Base-by-base conservation (phyloP, 345 rosid species). In the Carallia brachiata region DNA sequence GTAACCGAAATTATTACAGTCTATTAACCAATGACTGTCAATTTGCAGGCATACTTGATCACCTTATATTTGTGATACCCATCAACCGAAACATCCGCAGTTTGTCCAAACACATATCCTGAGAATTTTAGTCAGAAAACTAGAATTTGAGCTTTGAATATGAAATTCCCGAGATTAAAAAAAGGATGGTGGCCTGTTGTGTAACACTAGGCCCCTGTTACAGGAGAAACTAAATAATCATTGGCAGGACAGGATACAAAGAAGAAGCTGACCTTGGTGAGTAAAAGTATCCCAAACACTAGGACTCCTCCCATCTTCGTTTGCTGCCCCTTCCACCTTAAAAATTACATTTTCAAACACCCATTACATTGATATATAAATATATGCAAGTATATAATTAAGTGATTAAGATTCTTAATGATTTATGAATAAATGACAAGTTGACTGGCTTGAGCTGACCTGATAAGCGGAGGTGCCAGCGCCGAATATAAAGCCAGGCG, bases 21-120 rank as follows among this genome's bases (percentile, higher is more conserved):
- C 57, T 53, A n/a, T 1, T 18, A 5, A 27, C n/a, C 57, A 17
- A 53, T 53, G 6, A 62, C 48, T 37, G 52, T 66, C 40, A 15
- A 9, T 62, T 48, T 4, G 34, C 34, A 4, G 17, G 16, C n/a
- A 17, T 17, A 19, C 17, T 52, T 2, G 10, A 6, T 19, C 36
- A 85, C 94, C 89, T 84, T 87, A 85, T 84, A 89, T 57, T 85
- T 87, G 79, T 85, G 88, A 69, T 89, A 85, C 66, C 65, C 73
- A 37, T 84, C 90, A 58, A 80, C 82, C 17, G 94, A 78, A 7
- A 81, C 72, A 66, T 87, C 89, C 62, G 80, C 90, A 5, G 75
- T 73, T 15, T 48, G 80, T 53, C 79, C 88, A 7, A 63, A 64
- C 6, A 53, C 63, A 4, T 70, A 69, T 34, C 90, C 89, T 84